These are phyloP conservation scores for Collariella sp. DNA, from an alignment of 495 filamentous ascomycete species.

Conservation along the genomic window DNA sequence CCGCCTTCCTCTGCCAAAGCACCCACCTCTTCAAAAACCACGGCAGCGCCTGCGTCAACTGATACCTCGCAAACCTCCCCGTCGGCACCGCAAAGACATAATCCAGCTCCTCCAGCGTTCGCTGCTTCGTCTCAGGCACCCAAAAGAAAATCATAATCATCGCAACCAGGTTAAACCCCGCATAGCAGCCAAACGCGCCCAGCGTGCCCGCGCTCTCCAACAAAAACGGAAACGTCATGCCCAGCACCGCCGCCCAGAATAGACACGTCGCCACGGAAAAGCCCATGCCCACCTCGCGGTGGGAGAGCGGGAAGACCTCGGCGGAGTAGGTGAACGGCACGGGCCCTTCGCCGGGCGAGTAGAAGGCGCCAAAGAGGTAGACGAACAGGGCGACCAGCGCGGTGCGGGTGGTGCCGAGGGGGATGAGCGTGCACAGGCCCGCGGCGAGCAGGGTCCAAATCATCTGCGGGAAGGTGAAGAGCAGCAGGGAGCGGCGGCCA, in stretches of 20 bases:
- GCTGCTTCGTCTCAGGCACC: constrained; percentile 61
- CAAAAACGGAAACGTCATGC: constrained; percentile 57
- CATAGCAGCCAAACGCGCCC: constrained; percentile 54
- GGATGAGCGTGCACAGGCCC: constrained; percentile 60
- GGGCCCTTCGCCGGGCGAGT: constrained; percentile 72
- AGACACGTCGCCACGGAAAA: constrained; percentile 62
- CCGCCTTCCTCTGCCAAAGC: constrained; percentile 45
- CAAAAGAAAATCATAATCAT: constrained; percentile 60
- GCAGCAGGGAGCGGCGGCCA: constrained; percentile 63
- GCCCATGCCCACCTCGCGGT: constrained; percentile 68
- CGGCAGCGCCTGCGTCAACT: constrained; percentile 51
- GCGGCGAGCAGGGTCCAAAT: constrained; percentile 66
- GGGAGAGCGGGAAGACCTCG: constrained; percentile 67
- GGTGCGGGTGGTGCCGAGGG: constrained; percentile 42
- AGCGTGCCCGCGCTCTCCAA: constrained; percentile 43
- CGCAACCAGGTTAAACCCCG: constrained; percentile 54
- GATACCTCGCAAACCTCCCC: constrained; percentile 53
- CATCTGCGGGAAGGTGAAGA: constrained; percentile 85
- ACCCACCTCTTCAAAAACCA: constrained; percentile 65
- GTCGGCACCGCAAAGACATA: constrained; percentile 73
- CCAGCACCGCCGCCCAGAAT: constrained; percentile 57
- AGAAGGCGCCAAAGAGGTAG: constrained; percentile 64
- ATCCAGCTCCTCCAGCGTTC: constrained; percentile 69
- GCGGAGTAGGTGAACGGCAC: constrained; percentile 77
- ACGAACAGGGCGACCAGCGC: constrained; percentile 61